A percentile compares a stretch with the other conserved stretches of the same genome.
phyloP scores from a whole-genome alignment of 1,284 basidiomycete genomes.

The Cutaneotrichosporon curvatum region DNA sequence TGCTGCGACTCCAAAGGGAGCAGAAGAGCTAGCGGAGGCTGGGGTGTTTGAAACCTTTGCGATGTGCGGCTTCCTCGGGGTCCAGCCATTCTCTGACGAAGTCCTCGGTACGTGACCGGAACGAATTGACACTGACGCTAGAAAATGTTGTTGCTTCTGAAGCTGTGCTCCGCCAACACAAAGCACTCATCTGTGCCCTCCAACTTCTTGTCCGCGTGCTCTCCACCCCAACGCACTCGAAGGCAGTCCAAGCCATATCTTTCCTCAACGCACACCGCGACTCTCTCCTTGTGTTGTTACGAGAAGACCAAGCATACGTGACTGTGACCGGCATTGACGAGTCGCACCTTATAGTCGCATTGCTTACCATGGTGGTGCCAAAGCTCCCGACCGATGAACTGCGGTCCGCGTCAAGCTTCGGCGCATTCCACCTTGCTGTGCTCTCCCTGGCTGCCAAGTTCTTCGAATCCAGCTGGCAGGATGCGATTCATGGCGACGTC shows the following conservation, averaged over 20 bases:
- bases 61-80: conserved; percentile 80
- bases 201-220: conserved; percentile 32
- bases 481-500: conserved; percentile 5
- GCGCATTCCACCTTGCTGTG: conserved; percentile 73
- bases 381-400: conserved; percentile 55
- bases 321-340: conserved; percentile 47
- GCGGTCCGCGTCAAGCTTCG: conserved; percentile 65
- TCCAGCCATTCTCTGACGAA: conserved; percentile 68
- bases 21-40: conserved; percentile 75
- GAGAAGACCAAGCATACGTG: conserved; percentile 45
- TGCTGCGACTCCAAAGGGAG: conserved; percentile 71
- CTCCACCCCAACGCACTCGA: conserved; percentile 16
- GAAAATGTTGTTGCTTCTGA: conserved; percentile 21
- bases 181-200: conserved; percentile 29
- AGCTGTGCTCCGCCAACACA: conserved; percentile 32
- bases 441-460: conserved; percentile 67
- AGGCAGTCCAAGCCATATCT: conserved; percentile 41
- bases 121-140: background rate
- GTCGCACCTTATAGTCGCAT: conserved; percentile 47
- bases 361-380: conserved; percentile 48
- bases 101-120: conserved; percentile 63
- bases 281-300: conserved; percentile 48
- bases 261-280: conserved; percentile 52
- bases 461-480: conserved; percentile 61
- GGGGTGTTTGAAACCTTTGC: conserved; percentile 71